Conservation (phyloP, 2,329 filamentous ascomycete genomes). For the Claviceps spartinae region DNA sequence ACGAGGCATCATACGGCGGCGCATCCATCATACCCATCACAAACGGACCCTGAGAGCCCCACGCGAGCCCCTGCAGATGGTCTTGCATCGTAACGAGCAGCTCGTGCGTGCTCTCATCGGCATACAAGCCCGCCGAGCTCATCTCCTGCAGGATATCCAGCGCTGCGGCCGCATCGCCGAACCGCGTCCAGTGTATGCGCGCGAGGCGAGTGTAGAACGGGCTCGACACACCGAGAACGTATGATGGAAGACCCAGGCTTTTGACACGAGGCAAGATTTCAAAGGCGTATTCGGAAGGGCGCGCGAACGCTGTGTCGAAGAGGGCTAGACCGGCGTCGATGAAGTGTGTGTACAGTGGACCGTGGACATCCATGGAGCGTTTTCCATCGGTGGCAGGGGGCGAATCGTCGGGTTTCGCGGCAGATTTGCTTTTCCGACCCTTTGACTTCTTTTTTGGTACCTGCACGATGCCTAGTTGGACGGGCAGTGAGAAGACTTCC, state of each 20-base stretch:
- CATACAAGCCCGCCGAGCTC: constrained; percentile 46
- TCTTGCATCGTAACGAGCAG: constrained; percentile 19
- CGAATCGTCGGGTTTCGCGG: not conserved
- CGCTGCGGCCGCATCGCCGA: constrained; percentile 42
- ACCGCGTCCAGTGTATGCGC: constrained; percentile 45
- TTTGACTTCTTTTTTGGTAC: not conserved
- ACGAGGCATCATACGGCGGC: constrained; percentile 19
- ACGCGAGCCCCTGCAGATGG: constrained; percentile 21
- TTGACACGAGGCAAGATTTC: constrained; percentile 54
- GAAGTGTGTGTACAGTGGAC: constrained; percentile 50
- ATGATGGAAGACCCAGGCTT: constrained; percentile 52
- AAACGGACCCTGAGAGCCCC: constrained; percentile 24
- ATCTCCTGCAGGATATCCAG: constrained; percentile 50
- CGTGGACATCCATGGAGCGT: constrained; percentile 41
- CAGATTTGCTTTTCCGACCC: not conserved
- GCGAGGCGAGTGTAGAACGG: constrained; percentile 57
- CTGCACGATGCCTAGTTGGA: constrained; percentile 35
- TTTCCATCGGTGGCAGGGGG: constrained; percentile 11
- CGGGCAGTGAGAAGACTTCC: constrained; percentile 51
- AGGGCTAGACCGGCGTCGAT: constrained; percentile 43
- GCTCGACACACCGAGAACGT: constrained; percentile 57
- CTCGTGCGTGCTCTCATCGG: constrained; percentile 26
- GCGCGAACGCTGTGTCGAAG: constrained; percentile 42
- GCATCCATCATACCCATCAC: constrained; percentile 25
- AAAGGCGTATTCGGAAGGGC: constrained; percentile 44